Percentiles rank a stretch among this genome's conserved stretches.
Evolutionary conservation across 495 filamentous ascomycete species (phyloP).

Genomic region (Penicillium ochrochloron): DNA sequence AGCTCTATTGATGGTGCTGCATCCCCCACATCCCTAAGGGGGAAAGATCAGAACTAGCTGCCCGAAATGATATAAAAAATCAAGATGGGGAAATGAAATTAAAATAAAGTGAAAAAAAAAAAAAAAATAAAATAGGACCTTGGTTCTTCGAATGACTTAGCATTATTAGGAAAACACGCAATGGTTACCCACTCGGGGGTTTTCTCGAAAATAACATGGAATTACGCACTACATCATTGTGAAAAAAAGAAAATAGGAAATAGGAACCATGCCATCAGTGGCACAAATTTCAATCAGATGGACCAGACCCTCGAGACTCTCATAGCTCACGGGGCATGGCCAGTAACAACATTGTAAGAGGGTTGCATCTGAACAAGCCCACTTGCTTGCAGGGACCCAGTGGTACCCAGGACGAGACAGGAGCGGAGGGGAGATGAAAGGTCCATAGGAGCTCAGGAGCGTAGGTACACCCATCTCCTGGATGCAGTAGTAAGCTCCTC

Average conservation of each 20-base stretch:
- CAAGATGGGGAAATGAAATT: neutral
- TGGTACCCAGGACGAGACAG: neutral
- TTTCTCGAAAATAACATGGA: slow-evolving; percentile 2
- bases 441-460: slow-evolving; percentile 24
- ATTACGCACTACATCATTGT: slow-evolving; percentile 5
- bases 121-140: neutral
- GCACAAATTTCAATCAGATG: neutral
- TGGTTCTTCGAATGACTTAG: neutral
- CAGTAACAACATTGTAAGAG: slow-evolving; percentile 28
- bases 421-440: slow-evolving; percentile 1
- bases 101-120: neutral
- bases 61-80: neutral
- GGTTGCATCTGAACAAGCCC: slow-evolving; percentile 28
- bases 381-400: slow-evolving; percentile 33
- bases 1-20: slow-evolving; percentile 26
- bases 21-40: slow-evolving; percentile 37
- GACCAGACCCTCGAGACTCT: slow-evolving; percentile 11
- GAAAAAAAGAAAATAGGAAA: slow-evolving; percentile 9
- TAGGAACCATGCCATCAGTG: slow-evolving; percentile 8
- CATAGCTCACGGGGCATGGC: slow-evolving; percentile 18
- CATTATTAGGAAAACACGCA: neutral
- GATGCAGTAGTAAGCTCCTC: slow-evolving; percentile 31
- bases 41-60: slow-evolving; percentile 17
- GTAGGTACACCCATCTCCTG: slow-evolving; percentile 22
- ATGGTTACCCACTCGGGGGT: neutral